Evolutionary conservation across 768 basidiomycete genomes (phyloP).

Genomic region (Phanerodontia chrysosporium): DNA sequence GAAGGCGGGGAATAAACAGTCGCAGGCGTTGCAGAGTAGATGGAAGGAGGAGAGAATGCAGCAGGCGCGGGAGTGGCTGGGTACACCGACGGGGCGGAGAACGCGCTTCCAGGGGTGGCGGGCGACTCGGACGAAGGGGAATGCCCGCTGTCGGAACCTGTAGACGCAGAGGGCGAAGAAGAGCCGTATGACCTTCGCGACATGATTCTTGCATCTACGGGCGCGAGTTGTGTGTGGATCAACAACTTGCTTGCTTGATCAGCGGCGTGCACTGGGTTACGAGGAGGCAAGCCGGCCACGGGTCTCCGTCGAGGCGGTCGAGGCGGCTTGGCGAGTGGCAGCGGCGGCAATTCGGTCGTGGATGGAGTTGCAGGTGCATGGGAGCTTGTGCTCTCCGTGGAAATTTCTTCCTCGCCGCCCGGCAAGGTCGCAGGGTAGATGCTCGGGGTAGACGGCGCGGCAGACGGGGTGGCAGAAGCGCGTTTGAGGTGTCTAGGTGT

Average conservation of each 20-base stretch:
- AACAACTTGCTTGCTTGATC: slow-evolving; percentile 9
- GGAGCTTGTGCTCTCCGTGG: not conserved
- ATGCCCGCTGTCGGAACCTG: not conserved
- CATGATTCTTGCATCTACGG: too few relatives aligned
- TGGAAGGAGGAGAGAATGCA: not conserved
- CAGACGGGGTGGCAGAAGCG: not conserved
- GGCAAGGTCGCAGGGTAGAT: slow-evolving; percentile 20
- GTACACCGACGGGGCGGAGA: not conserved
- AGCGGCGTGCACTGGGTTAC: slow-evolving; percentile 16
- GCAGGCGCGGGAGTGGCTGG: not conserved
- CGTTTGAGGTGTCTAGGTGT: not conserved
- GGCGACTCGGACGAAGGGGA: not conserved
- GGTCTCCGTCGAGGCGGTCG: slow-evolving; percentile 5
- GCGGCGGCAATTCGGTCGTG: not conserved
- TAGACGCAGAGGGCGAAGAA: slow-evolving; percentile 38
- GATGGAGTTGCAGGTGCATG: not conserved
- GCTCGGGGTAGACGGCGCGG: slow-evolving; percentile 17
- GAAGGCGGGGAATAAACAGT: not conserved
- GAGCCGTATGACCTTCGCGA: slow-evolving; percentile 24
- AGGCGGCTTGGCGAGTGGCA: not conserved
- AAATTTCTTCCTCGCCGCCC: slow-evolving; percentile 11
- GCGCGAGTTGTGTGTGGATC: slow-evolving; percentile 1
- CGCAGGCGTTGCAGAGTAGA: not conserved
- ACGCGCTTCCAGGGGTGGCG: not conserved
- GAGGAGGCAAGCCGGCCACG: slow-evolving; percentile 13